These are phyloP conservation scores for Aspergillus egyptiacus DNA, from an alignment of 495 filamentous ascomycete species.

Conservation along the genomic window DNA sequence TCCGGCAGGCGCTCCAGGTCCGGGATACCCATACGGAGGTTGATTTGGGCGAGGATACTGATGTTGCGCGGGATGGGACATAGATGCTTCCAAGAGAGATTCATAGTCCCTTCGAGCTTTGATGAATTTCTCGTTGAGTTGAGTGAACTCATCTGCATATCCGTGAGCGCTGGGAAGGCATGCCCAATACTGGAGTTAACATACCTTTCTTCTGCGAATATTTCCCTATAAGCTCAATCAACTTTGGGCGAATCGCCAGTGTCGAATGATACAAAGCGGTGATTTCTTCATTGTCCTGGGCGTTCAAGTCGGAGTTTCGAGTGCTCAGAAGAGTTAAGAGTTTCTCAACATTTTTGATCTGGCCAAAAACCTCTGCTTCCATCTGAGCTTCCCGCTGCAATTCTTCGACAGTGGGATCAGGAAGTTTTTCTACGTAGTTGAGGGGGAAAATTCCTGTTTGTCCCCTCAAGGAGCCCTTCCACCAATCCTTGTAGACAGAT, in stretches of 20 bases:
- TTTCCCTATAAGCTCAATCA: conserved; percentile 97
- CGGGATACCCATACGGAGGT: conserved; percentile 58
- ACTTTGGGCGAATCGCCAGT: conserved; percentile 86
- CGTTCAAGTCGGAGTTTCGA: conserved; percentile 79
- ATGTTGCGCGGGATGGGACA: conserved; percentile 78
- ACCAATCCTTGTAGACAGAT: conserved; percentile 99
- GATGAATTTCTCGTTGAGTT: conserved; percentile 98
- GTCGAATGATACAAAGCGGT: conserved; percentile 92
- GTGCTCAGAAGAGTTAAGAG: conserved; percentile 89
- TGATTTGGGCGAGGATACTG: conserved; percentile 63
- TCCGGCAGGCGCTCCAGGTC: conserved; percentile 40
- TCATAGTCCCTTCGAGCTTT: conserved; percentile 97
- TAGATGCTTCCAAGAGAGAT: conserved; percentile 87
- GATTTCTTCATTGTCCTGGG: conserved; percentile 88
- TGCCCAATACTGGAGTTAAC: neutral
- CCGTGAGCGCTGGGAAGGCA: conserved; percentile 14
- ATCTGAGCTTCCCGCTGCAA: conserved; percentile 93
- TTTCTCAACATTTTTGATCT: conserved; percentile 99
- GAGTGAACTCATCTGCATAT: conserved; percentile 83
- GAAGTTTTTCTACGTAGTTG: conserved; percentile 96
- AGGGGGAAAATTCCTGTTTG: conserved; percentile 97
- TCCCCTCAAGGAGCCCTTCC: conserved; percentile 89
- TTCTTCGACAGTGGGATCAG: conserved; percentile 91
- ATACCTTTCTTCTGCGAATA: conserved; percentile 98
- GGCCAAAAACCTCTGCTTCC: conserved; percentile 95